Evolutionary conservation across 179 eudicot species (phyloP), one percentile per base, ranked within the genome.

Genomic region (Beta lomatogona): DNA sequence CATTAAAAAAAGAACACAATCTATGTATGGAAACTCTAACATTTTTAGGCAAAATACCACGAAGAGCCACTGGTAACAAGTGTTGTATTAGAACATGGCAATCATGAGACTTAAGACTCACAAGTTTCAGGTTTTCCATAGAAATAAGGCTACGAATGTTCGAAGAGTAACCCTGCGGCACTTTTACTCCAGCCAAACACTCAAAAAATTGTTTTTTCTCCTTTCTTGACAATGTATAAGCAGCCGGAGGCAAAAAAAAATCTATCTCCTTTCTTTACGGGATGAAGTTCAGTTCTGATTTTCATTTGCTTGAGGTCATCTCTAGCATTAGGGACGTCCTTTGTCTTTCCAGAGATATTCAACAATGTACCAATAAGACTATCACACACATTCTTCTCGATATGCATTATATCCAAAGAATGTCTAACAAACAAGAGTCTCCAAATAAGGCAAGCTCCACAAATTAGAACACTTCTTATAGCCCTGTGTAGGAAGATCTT

Each of bases 1-100:
- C 60, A n/a, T 73, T 73, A 48, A 73, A 73, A 13, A 73, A 73
- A 1, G 19, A 22, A 73, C 77, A 73, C 44, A 73, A 25, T 73
- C 58, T 25, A 25, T 0, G 0, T 25, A 25, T 25, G 28, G 28
- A 25, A 25, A 25, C 28, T 25, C 28, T 25, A 25, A 25, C 28
- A 25, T 25, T 25, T 25, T 25, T 25, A 25, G 28, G 28, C 28
- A 25, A 25, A 25, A 25, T 73, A 22, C 50, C 50, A 7, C 46
- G 77, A 74, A 54, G 55, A 22, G 64, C 46, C 9, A 74, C 65
- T 1, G 9, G 22, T 31, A 55, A 25, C 64, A 74, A 55, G n/a
- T 74, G 5, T 25, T 74, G 63, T 65, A 74, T 74, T 21, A 55
- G 55, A 74, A 55, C 60, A 55, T 53, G 46, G 9, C 45, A 65